These are phyloP conservation scores for Backusella psychrophila DNA, from an alignment of 192 early-diverging fungal genomes.

Conservation along the genomic window DNA sequence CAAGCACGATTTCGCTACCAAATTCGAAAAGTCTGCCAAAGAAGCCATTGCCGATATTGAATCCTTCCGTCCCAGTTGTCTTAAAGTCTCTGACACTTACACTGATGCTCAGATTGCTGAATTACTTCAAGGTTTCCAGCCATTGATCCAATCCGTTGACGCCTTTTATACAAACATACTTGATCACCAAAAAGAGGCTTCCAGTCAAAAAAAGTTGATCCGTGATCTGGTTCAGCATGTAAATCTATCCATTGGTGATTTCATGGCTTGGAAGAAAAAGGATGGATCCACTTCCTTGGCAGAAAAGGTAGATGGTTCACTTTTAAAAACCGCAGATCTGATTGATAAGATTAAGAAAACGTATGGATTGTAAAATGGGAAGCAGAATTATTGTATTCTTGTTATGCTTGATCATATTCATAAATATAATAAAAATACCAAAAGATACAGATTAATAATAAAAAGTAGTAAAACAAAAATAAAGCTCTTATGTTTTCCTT, in stretches of 20 bases:
- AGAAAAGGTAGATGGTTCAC: neutral
- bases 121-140: neutral
- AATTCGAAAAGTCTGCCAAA: neutral
- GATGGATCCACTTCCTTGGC: neutral
- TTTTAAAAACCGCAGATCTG: neutral
- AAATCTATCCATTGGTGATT: neutral
- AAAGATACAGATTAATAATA: no score
- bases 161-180: neutral
- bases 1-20: neutral
- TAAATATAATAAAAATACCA: no score
- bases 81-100: neutral
- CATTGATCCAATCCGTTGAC: neutral
- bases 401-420: no score
- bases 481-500: no score
- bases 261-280: neutral
- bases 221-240: neutral
- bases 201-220: neutral
- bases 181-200: neutral
- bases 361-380: neutral
- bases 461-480: no score
- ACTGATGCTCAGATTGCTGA: neutral
- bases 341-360: neutral
- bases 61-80: neutral
- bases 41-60: neutral
- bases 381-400: neutral